A percentile compares a stretch with the other conserved stretches of the same genome.
Evolutionary conservation across 495 filamentous ascomycete species (phyloP).

Genomic region (Cryomyces minteri): DNA sequence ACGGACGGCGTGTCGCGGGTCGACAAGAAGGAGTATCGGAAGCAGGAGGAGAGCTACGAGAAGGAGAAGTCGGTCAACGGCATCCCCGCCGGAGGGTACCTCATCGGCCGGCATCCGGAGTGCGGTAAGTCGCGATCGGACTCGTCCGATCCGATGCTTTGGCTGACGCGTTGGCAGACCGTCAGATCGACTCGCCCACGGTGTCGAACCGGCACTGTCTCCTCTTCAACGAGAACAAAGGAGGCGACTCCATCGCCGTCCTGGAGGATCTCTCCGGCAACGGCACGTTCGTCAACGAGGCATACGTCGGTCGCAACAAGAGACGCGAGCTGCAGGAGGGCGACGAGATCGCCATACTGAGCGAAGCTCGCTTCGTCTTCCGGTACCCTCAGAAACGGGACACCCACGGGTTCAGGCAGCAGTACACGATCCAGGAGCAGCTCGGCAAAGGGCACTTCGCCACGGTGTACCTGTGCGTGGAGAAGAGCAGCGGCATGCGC

Average conservation of each 20-base stretch:
- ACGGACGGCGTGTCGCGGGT: constrained; percentile 18
- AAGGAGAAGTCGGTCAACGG: constrained; percentile 34
- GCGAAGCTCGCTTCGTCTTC: constrained; percentile 74
- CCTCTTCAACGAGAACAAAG: constrained; percentile 72
- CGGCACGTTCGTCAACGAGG: constrained; percentile 90
- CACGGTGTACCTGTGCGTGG: constrained; percentile 78
- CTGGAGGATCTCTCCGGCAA: constrained; percentile 92
- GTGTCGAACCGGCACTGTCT: constrained; percentile 95
- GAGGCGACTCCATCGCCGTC: constrained; percentile 60
- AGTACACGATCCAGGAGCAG: constrained; percentile 68
- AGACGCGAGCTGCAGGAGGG: constrained; percentile 69
- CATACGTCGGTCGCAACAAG: constrained; percentile 79
- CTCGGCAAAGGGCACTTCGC: constrained; percentile 96
- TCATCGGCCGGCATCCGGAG: constrained; percentile 85
- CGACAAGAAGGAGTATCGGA: constrained; percentile 16
- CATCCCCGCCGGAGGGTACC: constrained; percentile 60
- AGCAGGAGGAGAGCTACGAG: constrained; percentile 41
- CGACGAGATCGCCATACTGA: constrained; percentile 75
- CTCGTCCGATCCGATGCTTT: neutral
- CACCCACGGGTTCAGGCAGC: constrained; percentile 62
- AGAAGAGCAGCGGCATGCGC: constrained; percentile 61
- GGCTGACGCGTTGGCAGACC: constrained; percentile 33
- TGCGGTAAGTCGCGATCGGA: constrained; percentile 47
- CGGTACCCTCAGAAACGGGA: constrained; percentile 63
- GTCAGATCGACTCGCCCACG: constrained; percentile 56